Percentiles rank a stretch among this genome's conserved stretches.
These are phyloP conservation scores for Populus euphratica DNA, from an alignment of 345 rosid genomes.

Conservation along the genomic window DNA sequence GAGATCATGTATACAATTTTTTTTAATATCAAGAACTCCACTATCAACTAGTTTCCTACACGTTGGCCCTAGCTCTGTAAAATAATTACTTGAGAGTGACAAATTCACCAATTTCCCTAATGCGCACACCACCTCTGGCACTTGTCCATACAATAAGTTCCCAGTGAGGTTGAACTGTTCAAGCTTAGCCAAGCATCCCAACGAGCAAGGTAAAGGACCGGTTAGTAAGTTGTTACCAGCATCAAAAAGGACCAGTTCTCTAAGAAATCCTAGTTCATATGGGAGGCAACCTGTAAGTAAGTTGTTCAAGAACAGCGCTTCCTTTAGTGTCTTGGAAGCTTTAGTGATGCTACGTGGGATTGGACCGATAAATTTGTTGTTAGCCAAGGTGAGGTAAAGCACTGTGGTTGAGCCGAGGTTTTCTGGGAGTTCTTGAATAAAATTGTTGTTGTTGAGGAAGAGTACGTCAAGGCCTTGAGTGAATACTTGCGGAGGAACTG, in stretches of 20 bases:
- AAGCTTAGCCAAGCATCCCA: constrained; percentile 36
- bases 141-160: constrained; percentile 35
- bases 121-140: constrained; percentile 40
- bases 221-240: constrained; percentile 37
- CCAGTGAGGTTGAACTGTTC: constrained; percentile 40
- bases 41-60: constrained; percentile 33
- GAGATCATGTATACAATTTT: constrained; percentile 37
- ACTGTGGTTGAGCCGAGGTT: constrained; percentile 32
- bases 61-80: constrained; percentile 30
- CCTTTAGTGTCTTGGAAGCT: constrained; percentile 24
- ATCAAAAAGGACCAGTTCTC: constrained; percentile 31
- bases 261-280: constrained; percentile 39
- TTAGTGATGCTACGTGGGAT: constrained; percentile 34
- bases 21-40: constrained; percentile 29
- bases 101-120: constrained; percentile 25
- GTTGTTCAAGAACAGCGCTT: constrained; percentile 40
- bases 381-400: constrained; percentile 38
- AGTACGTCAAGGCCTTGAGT: constrained; percentile 26
- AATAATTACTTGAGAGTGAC: constrained; percentile 40
- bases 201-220: constrained; percentile 42
- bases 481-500: constrained; percentile 37
- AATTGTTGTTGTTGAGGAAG: constrained; percentile 45
- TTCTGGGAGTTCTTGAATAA: constrained; percentile 28
- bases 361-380: constrained; percentile 41
- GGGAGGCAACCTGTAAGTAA: constrained; percentile 38